Evolutionary conservation across 2,329 filamentous ascomycete genomes (phyloP).

Genomic region (Stylonectria norvegica): DNA sequence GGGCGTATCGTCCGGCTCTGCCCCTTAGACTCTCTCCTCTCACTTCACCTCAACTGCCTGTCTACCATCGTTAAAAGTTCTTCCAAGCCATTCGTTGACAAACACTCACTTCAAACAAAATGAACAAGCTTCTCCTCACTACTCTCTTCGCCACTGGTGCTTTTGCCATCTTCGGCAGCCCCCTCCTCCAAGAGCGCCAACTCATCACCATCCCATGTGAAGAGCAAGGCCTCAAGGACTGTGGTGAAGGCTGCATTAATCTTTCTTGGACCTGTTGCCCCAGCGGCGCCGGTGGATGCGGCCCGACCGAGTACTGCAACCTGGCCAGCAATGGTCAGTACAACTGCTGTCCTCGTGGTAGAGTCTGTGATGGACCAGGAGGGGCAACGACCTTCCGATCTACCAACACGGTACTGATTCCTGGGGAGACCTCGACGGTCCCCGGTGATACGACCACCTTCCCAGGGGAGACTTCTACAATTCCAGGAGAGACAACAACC

Average conservation of each 20-base stretch:
- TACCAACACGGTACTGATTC: constrained; percentile 14
- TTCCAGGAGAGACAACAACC: constrained; percentile 2
- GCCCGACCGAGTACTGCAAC: constrained; percentile 21
- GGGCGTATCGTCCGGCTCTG: background rate
- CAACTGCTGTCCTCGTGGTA: constrained; percentile 30
- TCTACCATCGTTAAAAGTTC: background rate
- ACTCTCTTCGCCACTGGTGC: constrained; percentile 17
- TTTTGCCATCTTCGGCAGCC: constrained; percentile 16
- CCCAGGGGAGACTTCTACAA: constrained; percentile 11
- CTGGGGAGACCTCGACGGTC: constrained; percentile 11
- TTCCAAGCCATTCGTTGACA: constrained; percentile 4
- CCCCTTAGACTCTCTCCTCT: background rate
- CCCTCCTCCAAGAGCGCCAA: constrained; percentile 19
- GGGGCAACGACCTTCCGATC: constrained; percentile 17
- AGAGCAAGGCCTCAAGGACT: constrained; percentile 23
- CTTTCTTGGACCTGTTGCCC: constrained; percentile 30
- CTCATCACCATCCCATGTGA: constrained; percentile 21
- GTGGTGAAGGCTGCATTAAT: constrained; percentile 30
- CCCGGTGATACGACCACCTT: constrained; percentile 5
- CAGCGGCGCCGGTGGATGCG: constrained; percentile 26
- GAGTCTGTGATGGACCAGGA: constrained; percentile 25
- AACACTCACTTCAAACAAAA: constrained; percentile 13
- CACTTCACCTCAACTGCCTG: background rate
- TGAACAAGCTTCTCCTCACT: constrained; percentile 27
- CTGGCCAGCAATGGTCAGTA: constrained; percentile 26